Base-by-base conservation (phyloP, 2,329 filamentous ascomycete species). In the Pseudogymnoascus sp. region DNA sequence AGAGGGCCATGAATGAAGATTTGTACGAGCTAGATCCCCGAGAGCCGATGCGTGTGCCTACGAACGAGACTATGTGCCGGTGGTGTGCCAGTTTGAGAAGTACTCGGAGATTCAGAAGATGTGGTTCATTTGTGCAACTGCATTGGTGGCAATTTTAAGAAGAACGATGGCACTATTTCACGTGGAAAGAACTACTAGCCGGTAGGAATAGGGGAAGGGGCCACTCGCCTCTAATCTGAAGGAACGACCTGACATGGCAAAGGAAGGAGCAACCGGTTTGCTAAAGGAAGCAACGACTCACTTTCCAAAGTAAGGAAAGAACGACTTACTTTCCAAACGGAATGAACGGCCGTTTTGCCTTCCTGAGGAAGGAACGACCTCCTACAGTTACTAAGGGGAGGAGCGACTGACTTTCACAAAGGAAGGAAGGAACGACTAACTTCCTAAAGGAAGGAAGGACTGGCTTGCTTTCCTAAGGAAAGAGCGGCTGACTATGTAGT, bases 1-100 rank as follows among this genome's bases (percentile, higher is more conserved):
- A 34, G 49, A 56, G 25, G 49, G 49, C 49, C 49, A 34, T 56
- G 28, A 56, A 56, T 56, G 49, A 56, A 56, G 8, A 56, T 56
- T 56, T 56, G 49, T 56, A 56, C 49, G 49, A 56, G 49, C 28
- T 56, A 28, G 28, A 34, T 1, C 25, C 25, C 25, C n/a, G 28
- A 18, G 2, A 56, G 28, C n/a, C n/a, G 8, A 31, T 53, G 25
- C 25, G 46, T 16, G 49, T 34, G 49, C 28, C n/a, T 12, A 56
- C 28, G 9, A 56, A 18, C 49, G 28, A 56, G 49, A 56, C 49
- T 18, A 18, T 34, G 49, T 56, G 49, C n/a, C n/a, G 11, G 5
- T 12, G 25, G 5, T 21, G 25, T 56, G 28, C 3, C 4, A 16
- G n/a, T 34, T 56, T 34, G 49, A 31, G 46, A 56, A 34, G 25